A percentile compares a stretch with the other conserved stretches of the same genome.
These are phyloP conservation scores for Leccinum olivaceopallidum DNA, from an alignment of 768 basidiomycete genomes.

Conservation along the genomic window DNA sequence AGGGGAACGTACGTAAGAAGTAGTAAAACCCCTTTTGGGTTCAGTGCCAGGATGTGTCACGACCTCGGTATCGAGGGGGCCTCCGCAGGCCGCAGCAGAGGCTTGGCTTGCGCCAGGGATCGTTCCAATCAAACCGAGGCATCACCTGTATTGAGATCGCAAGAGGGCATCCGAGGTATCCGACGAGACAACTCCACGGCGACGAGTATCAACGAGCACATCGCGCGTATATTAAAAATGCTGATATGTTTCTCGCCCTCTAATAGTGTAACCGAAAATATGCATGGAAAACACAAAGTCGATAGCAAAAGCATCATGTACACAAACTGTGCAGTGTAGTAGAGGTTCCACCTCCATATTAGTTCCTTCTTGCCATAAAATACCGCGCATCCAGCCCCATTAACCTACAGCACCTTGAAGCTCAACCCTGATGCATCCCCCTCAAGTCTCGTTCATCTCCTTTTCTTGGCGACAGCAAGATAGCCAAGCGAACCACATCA, in stretches of 20 bases:
- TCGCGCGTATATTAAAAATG: background rate
- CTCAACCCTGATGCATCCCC: background rate
- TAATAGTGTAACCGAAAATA: conserved; percentile 1
- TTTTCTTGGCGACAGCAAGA: conserved; percentile 57
- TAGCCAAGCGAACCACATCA: conserved; percentile 95
- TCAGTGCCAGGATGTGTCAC: no score
- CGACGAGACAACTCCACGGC: background rate
- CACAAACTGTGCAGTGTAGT: conserved; percentile 20
- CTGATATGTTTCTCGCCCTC: background rate
- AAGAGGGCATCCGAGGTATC: background rate
- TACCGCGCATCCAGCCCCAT: conserved; percentile 19
- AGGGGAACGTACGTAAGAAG: background rate
- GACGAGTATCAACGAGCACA: background rate
- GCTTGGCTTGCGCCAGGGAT: background rate
- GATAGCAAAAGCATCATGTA: conserved; percentile 27
- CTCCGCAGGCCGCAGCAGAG: background rate
- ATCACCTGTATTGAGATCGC: background rate
- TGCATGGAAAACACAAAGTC: conserved; percentile 15
- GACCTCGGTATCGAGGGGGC: background rate
- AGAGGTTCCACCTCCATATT: conserved; percentile 31
- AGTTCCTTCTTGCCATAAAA: conserved; percentile 27
- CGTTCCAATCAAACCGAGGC: background rate
- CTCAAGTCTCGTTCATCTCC: conserved; percentile 36
- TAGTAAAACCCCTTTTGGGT: no score
- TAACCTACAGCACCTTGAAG: conserved; percentile 23